Percentiles rank a stretch among this genome's conserved stretches.
Evolutionary conservation across 2,329 filamentous ascomycete genomes (phyloP).

Genomic region (Fusarium albidum): DNA sequence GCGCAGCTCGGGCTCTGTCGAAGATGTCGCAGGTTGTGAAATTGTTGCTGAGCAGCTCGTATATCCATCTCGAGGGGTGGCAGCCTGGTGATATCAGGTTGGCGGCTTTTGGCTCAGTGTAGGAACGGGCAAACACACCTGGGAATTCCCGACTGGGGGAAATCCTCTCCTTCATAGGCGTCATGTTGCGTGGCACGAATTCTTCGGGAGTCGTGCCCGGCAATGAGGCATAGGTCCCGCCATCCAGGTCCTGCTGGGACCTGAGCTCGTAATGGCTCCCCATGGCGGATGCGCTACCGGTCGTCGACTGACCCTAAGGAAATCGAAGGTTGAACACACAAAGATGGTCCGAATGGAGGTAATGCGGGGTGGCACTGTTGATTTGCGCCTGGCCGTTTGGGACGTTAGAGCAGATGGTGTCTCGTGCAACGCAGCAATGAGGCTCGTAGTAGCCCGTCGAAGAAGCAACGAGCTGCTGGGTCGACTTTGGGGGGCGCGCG

Average conservation of each 20-base stretch:
- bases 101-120: conserved; percentile 4
- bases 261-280: conserved; percentile 39
- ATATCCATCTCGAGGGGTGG: conserved; percentile 52
- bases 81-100: conserved; percentile 40
- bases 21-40: conserved; percentile 49
- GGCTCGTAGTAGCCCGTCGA: neutral
- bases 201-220: conserved; percentile 43
- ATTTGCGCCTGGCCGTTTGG: neutral
- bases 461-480: neutral
- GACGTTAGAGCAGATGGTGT: neutral
- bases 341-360: neutral
- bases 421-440: neutral
- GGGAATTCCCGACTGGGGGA: conserved; percentile 34
- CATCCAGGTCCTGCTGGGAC: conserved; percentile 40
- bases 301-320: neutral
- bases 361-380: conserved; percentile 28
- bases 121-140: conserved; percentile 35
- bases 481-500: neutral
- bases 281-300: conserved; percentile 33
- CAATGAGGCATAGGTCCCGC: conserved; percentile 42
- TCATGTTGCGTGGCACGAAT: conserved; percentile 44
- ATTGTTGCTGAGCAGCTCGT: conserved; percentile 50
- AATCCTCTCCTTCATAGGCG: conserved; percentile 44
- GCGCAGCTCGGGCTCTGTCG: conserved; percentile 42
- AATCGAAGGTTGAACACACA: conserved; percentile 19